phyloP scores from a whole-genome alignment of 1,284 basidiomycete genomes.

The Mycosarcoma mackinlayi region DNA sequence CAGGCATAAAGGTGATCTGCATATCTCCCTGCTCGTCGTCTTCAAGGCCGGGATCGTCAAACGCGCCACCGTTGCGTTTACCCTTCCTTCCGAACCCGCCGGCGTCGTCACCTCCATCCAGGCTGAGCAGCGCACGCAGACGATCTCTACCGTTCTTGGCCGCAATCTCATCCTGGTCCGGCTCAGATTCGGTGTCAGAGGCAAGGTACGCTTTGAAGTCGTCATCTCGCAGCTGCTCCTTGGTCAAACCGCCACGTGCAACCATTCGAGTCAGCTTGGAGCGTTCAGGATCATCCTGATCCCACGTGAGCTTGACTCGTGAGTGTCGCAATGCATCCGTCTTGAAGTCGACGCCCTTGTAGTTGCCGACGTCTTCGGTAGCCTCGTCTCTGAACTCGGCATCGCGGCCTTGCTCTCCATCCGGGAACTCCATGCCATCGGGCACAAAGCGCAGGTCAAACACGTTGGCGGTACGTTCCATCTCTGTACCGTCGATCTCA shows the following conservation, averaged over 20 bases:
- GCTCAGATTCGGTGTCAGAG: constrained; percentile 57
- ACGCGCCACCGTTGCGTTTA: constrained; percentile 39
- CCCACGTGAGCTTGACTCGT: constrained; percentile 97
- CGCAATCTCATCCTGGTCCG: constrained; percentile 42
- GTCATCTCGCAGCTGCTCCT: constrained; percentile 61
- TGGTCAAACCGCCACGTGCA: constrained; percentile 38
- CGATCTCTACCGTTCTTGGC: constrained; percentile 37
- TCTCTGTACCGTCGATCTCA: constrained; percentile 92
- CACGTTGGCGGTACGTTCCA: constrained; percentile 95
- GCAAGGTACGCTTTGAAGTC: constrained; percentile 67
- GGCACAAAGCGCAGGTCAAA: constrained; percentile 79
- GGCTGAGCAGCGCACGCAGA: constrained; percentile 59
- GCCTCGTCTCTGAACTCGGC: constrained; percentile 77
- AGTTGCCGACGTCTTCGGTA: constrained; percentile 74
- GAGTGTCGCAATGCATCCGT: constrained; percentile 97
- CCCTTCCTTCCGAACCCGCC: constrained; percentile 41
- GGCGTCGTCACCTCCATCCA: constrained; percentile 32
- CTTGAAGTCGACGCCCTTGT: constrained; percentile 88
- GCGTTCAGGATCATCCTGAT: constrained; percentile 94
- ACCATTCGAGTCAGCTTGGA: constrained; percentile 73
- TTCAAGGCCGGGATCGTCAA: constrained; percentile 49
- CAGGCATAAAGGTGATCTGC: constrained; percentile 67
- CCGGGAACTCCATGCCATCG: constrained; percentile 84
- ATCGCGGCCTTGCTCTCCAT: constrained; percentile 80
- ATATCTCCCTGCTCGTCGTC: constrained; percentile 49